Evolutionary conservation across 2,329 filamentous ascomycete species (phyloP).

Genomic region (Tolypocladium tropicale): DNA sequence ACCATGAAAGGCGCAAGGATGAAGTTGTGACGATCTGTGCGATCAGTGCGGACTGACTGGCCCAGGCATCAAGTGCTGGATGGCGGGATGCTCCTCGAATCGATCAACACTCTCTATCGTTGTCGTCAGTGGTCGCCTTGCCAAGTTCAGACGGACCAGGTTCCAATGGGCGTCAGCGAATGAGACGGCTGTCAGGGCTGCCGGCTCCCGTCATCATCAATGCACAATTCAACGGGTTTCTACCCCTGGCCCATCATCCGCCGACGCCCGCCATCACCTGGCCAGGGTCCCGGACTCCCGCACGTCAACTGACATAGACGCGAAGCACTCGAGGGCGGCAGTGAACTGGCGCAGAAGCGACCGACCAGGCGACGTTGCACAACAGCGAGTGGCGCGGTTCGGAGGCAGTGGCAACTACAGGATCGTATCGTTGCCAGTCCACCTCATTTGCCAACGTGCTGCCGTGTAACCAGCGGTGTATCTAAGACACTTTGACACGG

Average conservation of each 20-base stretch:
- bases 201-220: not conserved
- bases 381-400: not conserved
- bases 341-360: not conserved
- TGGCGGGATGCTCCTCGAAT: not conserved
- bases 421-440: not conserved
- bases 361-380: not conserved
- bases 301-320: not conserved
- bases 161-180: not conserved
- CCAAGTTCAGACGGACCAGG: not conserved
- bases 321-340: not conserved
- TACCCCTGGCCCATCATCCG: no score
- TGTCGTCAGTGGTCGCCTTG: not conserved
- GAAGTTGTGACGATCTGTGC: not conserved
- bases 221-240: not conserved
- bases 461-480: not conserved
- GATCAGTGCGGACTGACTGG: not conserved
- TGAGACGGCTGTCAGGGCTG: not conserved
- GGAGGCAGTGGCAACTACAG: not conserved
- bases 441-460: not conserved
- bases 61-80: not conserved
- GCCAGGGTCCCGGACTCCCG: not conserved
- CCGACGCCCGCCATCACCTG: no score
- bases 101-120: not conserved
- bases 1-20: no score
- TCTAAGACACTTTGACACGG: not conserved